Conservation (phyloP, 345 rosid species). For the Eutrema yunnanense region DNA sequence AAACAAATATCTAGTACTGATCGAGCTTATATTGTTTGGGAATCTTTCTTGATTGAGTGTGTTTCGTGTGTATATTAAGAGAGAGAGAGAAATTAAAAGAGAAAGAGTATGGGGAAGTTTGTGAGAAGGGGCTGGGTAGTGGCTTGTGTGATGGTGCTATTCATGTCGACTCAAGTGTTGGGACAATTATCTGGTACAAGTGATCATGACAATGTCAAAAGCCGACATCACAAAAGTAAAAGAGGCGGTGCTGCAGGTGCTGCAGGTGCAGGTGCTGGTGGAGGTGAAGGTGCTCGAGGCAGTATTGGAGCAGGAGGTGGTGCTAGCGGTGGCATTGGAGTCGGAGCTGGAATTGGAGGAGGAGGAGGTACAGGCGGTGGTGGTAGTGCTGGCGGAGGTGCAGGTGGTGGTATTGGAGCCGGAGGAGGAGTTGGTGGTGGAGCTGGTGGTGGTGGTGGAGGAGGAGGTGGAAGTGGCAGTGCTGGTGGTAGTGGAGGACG, state of each 20-base stretch:
- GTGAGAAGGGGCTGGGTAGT: slow-evolving; percentile 22
- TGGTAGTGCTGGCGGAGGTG: too few relatives aligned
- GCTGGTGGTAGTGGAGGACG: too few relatives aligned
- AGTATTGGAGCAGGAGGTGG: slow-evolving; percentile 7
- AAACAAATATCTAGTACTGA: slow-evolving; percentile 6
- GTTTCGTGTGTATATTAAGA: not conserved
- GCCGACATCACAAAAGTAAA: not conserved
- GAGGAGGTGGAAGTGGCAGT: too few relatives aligned
- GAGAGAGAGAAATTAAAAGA: not conserved
- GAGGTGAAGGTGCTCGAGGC: not conserved
- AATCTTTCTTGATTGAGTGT: not conserved
- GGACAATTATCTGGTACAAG: not conserved
- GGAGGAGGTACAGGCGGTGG: too few relatives aligned
- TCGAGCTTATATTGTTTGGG: slow-evolving; percentile 3
- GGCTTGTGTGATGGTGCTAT: slow-evolving; percentile 13
- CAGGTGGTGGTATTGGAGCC: too few relatives aligned
- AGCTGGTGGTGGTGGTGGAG: too few relatives aligned
- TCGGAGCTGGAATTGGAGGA: too few relatives aligned
- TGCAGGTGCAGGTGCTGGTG: not conserved
- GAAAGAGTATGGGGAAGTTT: slow-evolving; percentile 6
- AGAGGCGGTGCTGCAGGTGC: not conserved
- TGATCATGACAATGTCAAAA: not conserved
- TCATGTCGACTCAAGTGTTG: slow-evolving; percentile 10
- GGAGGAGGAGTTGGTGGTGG: too few relatives aligned
- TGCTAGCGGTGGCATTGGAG: not conserved